Evolutionary conservation across 768 basidiomycete species (phyloP).

Genomic region (Dentipellis fragilis): DNA sequence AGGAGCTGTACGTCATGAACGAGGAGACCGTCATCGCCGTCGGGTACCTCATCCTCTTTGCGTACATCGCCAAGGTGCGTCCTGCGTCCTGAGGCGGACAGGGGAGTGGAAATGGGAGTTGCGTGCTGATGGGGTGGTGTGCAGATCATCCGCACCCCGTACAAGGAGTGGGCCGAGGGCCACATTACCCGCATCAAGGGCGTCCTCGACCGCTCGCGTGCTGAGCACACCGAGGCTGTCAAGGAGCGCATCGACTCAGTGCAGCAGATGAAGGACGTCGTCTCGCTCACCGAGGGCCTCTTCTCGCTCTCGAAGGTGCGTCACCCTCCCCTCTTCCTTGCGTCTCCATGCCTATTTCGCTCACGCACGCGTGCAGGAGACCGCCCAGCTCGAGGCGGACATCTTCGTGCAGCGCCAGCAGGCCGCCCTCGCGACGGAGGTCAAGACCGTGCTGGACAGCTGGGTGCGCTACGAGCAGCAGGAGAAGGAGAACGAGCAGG

Average conservation of each 20-base stretch:
- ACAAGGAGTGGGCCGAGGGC: conserved; percentile 84
- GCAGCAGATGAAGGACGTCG: conserved; percentile 92
- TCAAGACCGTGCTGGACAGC: conserved; percentile 92
- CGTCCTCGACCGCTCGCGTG: conserved; percentile 71
- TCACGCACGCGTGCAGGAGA: conserved; percentile 47
- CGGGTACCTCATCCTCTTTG: conserved; percentile 75
- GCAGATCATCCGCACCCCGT: conserved; percentile 75
- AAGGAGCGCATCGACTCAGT: conserved; percentile 89
- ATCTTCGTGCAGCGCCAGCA: conserved; percentile 89
- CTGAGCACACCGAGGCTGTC: conserved; percentile 89
- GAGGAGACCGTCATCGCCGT: conserved; percentile 88
- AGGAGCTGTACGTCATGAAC: conserved; percentile 95
- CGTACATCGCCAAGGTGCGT: conserved; percentile 72
- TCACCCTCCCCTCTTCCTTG: conserved; percentile 1
- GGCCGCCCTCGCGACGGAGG: conserved; percentile 74
- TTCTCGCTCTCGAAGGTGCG: conserved; percentile 86
- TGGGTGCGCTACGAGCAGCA: conserved; percentile 99
- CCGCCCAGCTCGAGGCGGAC: conserved; percentile 80
- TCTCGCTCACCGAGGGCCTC: conserved; percentile 79
- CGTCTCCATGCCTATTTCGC: not conserved
- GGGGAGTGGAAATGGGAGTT: not conserved
- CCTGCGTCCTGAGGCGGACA: no score
- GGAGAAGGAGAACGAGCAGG: conserved; percentile 92
- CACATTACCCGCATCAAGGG: conserved; percentile 78
- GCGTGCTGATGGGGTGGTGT: conserved; percentile 11